These are phyloP conservation scores for Claviceps sp. DNA, from an alignment of 2,329 filamentous ascomycete genomes.

Conservation along the genomic window DNA sequence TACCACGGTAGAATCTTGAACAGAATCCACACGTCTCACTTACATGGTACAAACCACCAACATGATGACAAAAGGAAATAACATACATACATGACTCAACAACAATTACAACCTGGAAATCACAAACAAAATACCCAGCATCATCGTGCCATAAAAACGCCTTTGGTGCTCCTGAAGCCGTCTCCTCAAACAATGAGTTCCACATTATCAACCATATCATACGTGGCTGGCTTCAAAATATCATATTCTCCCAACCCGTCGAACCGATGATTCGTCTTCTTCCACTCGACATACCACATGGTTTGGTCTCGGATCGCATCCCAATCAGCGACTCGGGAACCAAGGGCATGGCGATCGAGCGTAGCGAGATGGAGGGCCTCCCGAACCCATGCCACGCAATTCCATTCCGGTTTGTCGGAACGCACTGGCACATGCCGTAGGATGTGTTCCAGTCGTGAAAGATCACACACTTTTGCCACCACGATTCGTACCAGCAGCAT, in stretches of 20 bases:
- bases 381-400: conserved; percentile 5
- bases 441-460: conserved; percentile 3
- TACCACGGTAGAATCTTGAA: no score
- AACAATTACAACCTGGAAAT: not conserved
- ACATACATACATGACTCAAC: no score
- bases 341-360: conserved; percentile 1
- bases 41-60: no score
- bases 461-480: conserved; percentile 4
- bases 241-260: conserved; percentile 5
- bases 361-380: conserved; percentile 3
- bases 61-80: no score
- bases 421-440: conserved; percentile 3
- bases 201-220: conserved; percentile 5
- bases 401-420: conserved; percentile 3
- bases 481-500: conserved; percentile 4
- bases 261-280: conserved; percentile 5
- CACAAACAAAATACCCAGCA: not conserved
- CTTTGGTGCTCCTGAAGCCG: not conserved
- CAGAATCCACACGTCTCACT: no score
- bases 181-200: conserved; percentile 1
- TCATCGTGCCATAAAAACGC: not conserved
- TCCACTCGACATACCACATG: conserved; percentile 6
- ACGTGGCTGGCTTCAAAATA: conserved; percentile 4
- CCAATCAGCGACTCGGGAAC: conserved; percentile 3
- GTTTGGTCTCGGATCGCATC: conserved; percentile 4